Evolutionary conservation across 2,329 filamentous ascomycete genomes (phyloP).

Genomic region (Onygena corvina): DNA sequence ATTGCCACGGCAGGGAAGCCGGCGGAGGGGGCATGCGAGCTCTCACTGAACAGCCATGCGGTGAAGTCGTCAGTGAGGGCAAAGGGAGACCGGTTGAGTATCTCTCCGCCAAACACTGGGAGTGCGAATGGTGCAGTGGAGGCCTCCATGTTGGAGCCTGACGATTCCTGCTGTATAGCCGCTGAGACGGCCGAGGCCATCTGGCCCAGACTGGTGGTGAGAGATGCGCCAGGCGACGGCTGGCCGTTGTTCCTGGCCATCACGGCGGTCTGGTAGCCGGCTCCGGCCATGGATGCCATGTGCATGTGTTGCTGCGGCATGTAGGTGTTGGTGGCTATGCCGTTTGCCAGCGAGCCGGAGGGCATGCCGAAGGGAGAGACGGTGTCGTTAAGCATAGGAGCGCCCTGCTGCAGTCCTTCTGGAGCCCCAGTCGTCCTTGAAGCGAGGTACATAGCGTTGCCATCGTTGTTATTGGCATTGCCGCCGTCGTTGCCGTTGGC

Average conservation of each 20-base stretch:
- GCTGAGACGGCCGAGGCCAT: constrained; percentile 17
- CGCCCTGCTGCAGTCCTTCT: constrained; percentile 11
- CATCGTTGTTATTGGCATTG: background rate
- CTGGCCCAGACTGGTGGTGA: constrained; percentile 14
- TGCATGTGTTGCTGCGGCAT: constrained; percentile 12
- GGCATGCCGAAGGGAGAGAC: constrained; percentile 15
- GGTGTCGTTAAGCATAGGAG: constrained; percentile 12
- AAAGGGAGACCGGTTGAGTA: constrained; percentile 74
- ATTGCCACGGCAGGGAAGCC: constrained; percentile 35
- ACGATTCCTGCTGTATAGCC: constrained; percentile 19
- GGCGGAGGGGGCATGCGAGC: constrained; percentile 43
- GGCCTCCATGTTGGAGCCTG: constrained; percentile 26
- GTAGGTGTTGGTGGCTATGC: constrained; percentile 10
- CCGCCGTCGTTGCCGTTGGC: constrained; percentile 10
- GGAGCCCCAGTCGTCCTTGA: constrained; percentile 9
- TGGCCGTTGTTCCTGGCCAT: constrained; percentile 1
- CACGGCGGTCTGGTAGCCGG: constrained; percentile 9
- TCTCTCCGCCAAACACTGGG: constrained; percentile 76
- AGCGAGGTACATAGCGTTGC: constrained; percentile 7
- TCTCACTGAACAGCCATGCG: constrained; percentile 68
- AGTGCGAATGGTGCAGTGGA: constrained; percentile 42
- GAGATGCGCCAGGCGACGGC: constrained; percentile 15
- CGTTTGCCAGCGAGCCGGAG: constrained; percentile 16
- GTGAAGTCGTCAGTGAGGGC: constrained; percentile 80
- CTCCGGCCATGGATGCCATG: constrained; percentile 9